Evolutionary conservation across 345 rosid genomes (phyloP).

Genomic region (Lagerstroemia speciosa): DNA sequence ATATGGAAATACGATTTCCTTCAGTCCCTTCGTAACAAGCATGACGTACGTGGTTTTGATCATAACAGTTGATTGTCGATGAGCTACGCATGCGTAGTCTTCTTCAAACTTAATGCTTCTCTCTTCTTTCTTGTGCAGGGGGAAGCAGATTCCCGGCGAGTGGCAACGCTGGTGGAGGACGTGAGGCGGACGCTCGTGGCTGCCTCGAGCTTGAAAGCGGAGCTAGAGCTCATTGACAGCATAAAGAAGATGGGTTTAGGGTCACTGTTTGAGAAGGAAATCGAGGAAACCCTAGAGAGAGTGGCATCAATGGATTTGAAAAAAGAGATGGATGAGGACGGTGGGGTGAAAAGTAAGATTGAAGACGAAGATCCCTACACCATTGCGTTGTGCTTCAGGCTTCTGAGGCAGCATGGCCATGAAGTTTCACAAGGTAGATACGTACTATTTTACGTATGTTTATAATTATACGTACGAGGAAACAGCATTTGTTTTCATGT

Average conservation of each 20-base stretch:
- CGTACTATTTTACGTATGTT: too few species aligned
- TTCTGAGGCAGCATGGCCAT: conserved; percentile 35
- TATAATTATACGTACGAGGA: not conserved
- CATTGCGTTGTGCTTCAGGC: conserved; percentile 30
- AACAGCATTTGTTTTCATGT: too few species aligned
- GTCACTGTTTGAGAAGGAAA: conserved; percentile 25
- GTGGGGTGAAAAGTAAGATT: too few species aligned
- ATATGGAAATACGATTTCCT: conserved; percentile 41
- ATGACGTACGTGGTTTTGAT: conserved; percentile 20
- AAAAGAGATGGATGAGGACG: not conserved
- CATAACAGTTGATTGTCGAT: not conserved
- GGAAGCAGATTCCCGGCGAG: conserved; percentile 11
- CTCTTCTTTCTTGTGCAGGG: conserved; percentile 16
- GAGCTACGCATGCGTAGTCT: not conserved
- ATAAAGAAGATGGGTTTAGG: conserved; percentile 30
- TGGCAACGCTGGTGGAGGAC: conserved; percentile 14
- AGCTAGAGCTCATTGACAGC: conserved; percentile 28
- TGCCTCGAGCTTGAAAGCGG: conserved; percentile 14
- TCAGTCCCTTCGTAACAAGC: conserved; percentile 22
- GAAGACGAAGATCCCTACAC: conserved; percentile 18
- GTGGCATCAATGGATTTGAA: not conserved
- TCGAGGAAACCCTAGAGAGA: conserved; percentile 16
- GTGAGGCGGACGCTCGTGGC: conserved; percentile 20
- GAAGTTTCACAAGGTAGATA: conserved; percentile 33
- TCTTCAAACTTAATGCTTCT: not conserved